Conservation (phyloP, 2,329 filamentous ascomycete genomes). For the Westerdykella aurantiaca region DNA sequence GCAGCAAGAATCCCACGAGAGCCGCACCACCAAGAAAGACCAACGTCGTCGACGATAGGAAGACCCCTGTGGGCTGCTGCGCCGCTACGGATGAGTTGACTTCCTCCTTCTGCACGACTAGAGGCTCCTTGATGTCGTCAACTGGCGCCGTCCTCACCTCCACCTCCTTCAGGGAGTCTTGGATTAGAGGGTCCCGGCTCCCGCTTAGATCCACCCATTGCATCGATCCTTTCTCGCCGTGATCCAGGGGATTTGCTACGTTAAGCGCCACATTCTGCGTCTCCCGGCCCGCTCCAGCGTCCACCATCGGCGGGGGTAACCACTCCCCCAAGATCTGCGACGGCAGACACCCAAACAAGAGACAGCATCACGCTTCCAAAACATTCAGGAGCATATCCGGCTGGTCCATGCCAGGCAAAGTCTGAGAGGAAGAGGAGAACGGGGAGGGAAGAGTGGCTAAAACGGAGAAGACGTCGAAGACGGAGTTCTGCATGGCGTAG, state of each 20-base stretch:
- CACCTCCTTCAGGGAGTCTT: constrained; percentile 12
- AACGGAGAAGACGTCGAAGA: constrained; percentile 24
- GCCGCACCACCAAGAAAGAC: background rate
- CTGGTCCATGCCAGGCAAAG: constrained; percentile 21
- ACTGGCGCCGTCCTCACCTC: constrained; percentile 1
- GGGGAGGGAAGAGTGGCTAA: constrained; percentile 15
- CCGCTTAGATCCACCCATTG: constrained; percentile 21
- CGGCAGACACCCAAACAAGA: constrained; percentile 27
- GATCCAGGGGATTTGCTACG: constrained; percentile 27
- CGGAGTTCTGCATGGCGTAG: constrained; percentile 24
- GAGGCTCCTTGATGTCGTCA: background rate
- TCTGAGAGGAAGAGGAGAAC: constrained; percentile 5
- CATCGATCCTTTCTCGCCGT: constrained; percentile 13
- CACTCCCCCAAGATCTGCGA: constrained; percentile 15
- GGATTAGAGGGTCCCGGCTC: constrained; percentile 17
- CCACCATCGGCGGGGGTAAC: constrained; percentile 10
- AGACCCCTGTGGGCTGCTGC: background rate
- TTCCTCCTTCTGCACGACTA: background rate
- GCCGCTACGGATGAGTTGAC: background rate
- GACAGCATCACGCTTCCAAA: constrained; percentile 33
- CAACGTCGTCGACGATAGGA: background rate
- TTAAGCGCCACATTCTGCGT: constrained; percentile 16
- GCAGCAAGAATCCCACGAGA: background rate
- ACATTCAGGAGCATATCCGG: constrained; percentile 26
- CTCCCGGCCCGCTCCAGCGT: background rate